Evolutionary conservation across 1,139 yeast species (phyloP).

Genomic region (Yamadazyma aaseri): DNA sequence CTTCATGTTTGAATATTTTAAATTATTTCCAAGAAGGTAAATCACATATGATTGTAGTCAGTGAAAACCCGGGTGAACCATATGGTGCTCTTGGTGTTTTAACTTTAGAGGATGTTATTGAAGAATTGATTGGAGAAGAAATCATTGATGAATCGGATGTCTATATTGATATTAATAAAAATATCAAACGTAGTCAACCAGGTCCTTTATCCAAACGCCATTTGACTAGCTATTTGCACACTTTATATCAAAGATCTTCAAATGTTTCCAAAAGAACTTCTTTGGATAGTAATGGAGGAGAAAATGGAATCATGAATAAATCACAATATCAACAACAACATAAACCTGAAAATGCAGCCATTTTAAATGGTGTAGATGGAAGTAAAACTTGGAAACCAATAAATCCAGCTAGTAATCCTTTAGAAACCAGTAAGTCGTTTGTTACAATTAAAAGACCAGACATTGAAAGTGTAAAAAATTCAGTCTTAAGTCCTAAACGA

Average conservation of each 20-base stretch:
- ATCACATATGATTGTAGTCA: conserved; percentile 94
- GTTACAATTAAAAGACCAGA: conserved; percentile 66
- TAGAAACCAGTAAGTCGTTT: conserved; percentile 66
- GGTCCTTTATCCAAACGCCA: conserved; percentile 81
- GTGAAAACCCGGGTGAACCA: conserved; percentile 83
- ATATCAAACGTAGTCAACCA: conserved; percentile 78
- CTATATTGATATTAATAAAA: conserved; percentile 84
- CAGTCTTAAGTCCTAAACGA: conserved; percentile 25
- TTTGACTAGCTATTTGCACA: conserved; percentile 66
- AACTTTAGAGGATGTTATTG: conserved; percentile 94
- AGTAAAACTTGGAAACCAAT: conserved; percentile 48
- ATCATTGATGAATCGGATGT: conserved; percentile 98
- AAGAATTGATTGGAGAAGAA: conserved; percentile 96
- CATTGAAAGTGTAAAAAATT: conserved; percentile 20
- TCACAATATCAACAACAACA: conserved; percentile 2
- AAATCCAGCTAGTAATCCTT: conserved; percentile 82
- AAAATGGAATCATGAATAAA: conserved; percentile 3
- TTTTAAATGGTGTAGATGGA: conserved; percentile 10
- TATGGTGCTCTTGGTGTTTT: conserved; percentile 88
- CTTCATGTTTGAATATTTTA: conserved; percentile 89
- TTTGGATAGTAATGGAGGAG: conserved; percentile 21
- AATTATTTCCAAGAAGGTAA: conserved; percentile 98
- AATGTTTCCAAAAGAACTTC: conserved; percentile 38
- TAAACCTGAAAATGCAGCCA: conserved; percentile 3
- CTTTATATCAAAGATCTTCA: conserved; percentile 44